A percentile compares a stretch with the other conserved stretches of the same genome.
These are phyloP conservation scores for Eimeria acervulina DNA, from an alignment of 169 alveolate genomes.

Conservation along the genomic window DNA sequence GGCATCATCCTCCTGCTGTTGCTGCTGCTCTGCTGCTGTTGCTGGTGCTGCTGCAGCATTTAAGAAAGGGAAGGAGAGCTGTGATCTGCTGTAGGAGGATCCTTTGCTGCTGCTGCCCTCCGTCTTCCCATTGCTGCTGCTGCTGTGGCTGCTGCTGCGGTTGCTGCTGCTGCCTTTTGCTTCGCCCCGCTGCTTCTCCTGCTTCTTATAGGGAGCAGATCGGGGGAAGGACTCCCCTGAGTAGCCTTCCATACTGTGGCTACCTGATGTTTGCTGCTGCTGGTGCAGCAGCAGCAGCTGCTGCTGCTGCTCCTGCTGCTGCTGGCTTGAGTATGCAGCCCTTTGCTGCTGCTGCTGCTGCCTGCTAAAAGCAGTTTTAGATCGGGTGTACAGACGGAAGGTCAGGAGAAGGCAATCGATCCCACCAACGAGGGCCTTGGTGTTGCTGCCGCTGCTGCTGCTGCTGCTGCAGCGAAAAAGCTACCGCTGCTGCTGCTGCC, in stretches of 20 bases:
- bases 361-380: neutral
- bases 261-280: neutral
- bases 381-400: neutral
- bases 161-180: constrained; percentile 11
- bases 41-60: constrained; percentile 43
- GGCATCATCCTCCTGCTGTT: neutral
- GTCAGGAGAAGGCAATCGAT: neutral
- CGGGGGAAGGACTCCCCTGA: neutral
- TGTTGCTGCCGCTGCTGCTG: constrained; percentile 4
- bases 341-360: constrained; percentile 11
- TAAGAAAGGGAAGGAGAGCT: constrained; percentile 41
- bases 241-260: neutral
- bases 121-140: neutral
- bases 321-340: neutral
- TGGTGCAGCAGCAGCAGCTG: neutral
- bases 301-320: constrained; percentile 23
- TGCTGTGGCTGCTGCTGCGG: constrained; percentile 36
- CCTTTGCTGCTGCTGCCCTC: constrained; percentile 45
- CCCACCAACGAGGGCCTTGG: neutral
- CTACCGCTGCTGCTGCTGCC: constrained; percentile 10
- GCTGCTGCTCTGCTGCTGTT: neutral
- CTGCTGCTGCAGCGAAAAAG: constrained; percentile 3
- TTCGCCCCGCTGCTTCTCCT: neutral
- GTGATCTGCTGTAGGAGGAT: neutral
- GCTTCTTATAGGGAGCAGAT: constrained; percentile 16